Evolutionary conservation across 2,329 filamentous ascomycete species (phyloP).

Genomic region (Malbranchea zuffiana): DNA sequence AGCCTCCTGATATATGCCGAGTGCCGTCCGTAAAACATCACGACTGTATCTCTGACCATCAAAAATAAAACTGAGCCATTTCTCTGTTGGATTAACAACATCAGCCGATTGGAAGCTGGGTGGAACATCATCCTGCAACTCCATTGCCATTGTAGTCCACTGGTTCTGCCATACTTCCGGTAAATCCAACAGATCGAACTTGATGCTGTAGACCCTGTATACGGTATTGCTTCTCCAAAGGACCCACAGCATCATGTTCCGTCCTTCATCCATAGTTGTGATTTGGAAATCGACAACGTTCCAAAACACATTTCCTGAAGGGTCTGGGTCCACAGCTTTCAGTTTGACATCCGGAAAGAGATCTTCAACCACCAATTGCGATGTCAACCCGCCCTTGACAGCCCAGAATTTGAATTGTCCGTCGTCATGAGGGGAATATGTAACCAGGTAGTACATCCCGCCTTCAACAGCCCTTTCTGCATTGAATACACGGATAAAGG

Average conservation of each 20-base stretch:
- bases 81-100: conserved; percentile 61
- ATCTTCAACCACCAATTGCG: conserved; percentile 54
- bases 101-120: conserved; percentile 53
- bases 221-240: conserved; percentile 77
- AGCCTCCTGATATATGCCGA: conserved; percentile 68
- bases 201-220: conserved; percentile 62
- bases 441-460: conserved; percentile 54
- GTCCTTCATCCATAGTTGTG: conserved; percentile 43
- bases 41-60: conserved; percentile 71
- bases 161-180: conserved; percentile 51
- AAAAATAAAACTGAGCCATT: conserved; percentile 77
- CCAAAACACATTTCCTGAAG: conserved; percentile 64
- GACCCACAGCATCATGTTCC: conserved; percentile 56
- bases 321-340: conserved; percentile 52
- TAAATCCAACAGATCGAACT: conserved; percentile 58
- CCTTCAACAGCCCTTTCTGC: conserved; percentile 38
- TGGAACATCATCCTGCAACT: conserved; percentile 44
- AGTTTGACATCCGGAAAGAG: conserved; percentile 54
- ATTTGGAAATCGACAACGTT: conserved; percentile 66
- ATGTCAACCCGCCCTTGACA: conserved; percentile 51
- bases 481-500: conserved; percentile 63
- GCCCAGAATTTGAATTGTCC: conserved; percentile 95
- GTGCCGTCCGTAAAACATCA: conserved; percentile 69
- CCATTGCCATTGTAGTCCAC: conserved; percentile 61
- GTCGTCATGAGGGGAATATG: conserved; percentile 76